These are phyloP conservation scores for Intubia oerlemansii DNA, from an alignment of 2,329 filamentous ascomycete genomes.

Conservation along the genomic window DNA sequence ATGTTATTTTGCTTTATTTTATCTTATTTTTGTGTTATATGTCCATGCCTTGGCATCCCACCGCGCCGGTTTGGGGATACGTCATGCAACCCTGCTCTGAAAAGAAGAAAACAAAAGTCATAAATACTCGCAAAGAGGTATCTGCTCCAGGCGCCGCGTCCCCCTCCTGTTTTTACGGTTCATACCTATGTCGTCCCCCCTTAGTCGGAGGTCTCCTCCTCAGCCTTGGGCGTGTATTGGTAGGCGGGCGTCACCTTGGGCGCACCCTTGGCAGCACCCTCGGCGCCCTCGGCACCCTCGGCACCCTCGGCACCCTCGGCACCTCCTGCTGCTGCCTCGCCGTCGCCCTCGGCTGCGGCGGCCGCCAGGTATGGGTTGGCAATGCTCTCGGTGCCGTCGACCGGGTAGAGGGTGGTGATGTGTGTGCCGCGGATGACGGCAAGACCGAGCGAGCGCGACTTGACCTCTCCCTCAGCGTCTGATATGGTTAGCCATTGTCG, in stretches of 20 bases:
- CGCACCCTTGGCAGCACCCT: not conserved
- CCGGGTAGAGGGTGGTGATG: conserved; percentile 76
- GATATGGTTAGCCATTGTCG: too few relatives aligned
- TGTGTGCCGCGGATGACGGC: conserved; percentile 84
- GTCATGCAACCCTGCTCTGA: too few relatives aligned
- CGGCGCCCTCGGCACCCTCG: too few relatives aligned
- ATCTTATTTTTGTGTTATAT: too few relatives aligned
- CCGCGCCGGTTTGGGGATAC: too few relatives aligned
- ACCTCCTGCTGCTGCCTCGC: not conserved
- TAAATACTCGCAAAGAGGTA: too few relatives aligned
- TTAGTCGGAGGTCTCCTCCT: conserved; percentile 5
- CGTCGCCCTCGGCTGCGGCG: conserved; percentile 22
- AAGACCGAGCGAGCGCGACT: conserved; percentile 58
- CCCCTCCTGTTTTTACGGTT: not conserved
- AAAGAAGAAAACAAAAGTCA: too few relatives aligned
- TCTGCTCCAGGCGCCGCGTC: too few relatives aligned
- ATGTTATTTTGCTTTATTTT: too few relatives aligned
- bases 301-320: too few relatives aligned
- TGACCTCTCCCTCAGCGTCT: conserved; percentile 90
- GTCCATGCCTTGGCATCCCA: too few relatives aligned
- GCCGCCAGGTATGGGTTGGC: conserved; percentile 73
- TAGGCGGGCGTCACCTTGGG: conserved; percentile 7
- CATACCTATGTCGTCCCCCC: too few relatives aligned
- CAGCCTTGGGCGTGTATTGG: conserved; percentile 7
- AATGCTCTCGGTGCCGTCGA: conserved; percentile 91